Base-by-base conservation (phyloP, 441 rosid genomes). In the Populus hybrid region DNA sequence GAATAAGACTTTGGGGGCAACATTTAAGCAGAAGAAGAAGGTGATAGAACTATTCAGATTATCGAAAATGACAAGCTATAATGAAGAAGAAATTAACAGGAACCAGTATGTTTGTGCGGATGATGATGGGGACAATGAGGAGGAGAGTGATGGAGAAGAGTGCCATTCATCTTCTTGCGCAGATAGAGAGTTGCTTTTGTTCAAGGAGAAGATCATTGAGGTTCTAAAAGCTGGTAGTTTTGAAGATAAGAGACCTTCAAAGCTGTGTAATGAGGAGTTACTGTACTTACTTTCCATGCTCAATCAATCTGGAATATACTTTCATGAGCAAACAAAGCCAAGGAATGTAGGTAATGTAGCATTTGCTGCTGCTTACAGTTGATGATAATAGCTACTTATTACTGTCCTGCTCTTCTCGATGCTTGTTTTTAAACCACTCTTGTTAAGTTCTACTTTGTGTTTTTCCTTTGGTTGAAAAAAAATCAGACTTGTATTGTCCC, bases 21-120 rank as follows among this genome's bases (percentile, higher is more conserved):
- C 88, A 20, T 94, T 94, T 81, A 94, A 90, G 89, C 97, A 94
- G 89, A 94, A 93, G 95, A 92, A 87, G 87, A 94, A 91, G 87
- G 84, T 94, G 67, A 59, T 81, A 50, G 94, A 92, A 85, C 82
- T 94, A 67, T 76, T 85, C 72, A 78, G 74, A 78, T 82, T 88
- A 63, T 89, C 93, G n/a, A 78, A 73, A 36, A 28, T 73, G 73
- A 79, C 18, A 2, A 56, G 80, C 36, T 69, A 40, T 3, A 33
- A 33, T n/a, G 7, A 16, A 35, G 76, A 5, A 36, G n/a, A 29
- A 29, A 29, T 26, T 7, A 33, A 5, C 42, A 42, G 36, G 33
- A 59, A 70, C 29, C 10, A 75, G 28, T 67, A 71, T 64, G 76
- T 42, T 33, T 68, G 45, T 76, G 64, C 23, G 31, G 31, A 29